These are phyloP conservation scores for Fusarium cicatricum DNA, from an alignment of 2,329 filamentous ascomycete genomes.

Conservation along the genomic window DNA sequence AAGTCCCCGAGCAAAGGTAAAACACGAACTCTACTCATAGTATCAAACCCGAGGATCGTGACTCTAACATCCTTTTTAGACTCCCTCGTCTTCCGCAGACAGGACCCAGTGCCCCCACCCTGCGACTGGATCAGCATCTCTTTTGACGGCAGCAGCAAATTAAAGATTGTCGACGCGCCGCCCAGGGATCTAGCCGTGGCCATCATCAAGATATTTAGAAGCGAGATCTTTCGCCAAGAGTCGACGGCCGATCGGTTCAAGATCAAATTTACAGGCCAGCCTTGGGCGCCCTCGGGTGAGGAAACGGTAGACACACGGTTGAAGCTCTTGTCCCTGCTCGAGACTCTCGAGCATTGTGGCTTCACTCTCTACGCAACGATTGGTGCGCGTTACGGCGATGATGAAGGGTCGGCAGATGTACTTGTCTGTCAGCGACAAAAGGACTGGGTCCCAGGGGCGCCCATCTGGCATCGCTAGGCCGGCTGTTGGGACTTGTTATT, in stretches of 20 bases:
- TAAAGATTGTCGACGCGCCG: conserved; percentile 15
- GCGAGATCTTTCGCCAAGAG: conserved; percentile 12
- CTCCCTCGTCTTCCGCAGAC: conserved; percentile 21
- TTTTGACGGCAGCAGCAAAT: conserved; percentile 19
- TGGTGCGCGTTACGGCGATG: background rate
- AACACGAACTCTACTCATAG: background rate
- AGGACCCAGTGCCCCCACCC: conserved; percentile 7
- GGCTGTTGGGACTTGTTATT: too few species aligned
- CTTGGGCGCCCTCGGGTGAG: background rate
- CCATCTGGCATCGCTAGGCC: conserved; percentile 18
- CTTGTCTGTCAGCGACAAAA: conserved; percentile 20
- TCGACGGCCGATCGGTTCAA: conserved; percentile 1
- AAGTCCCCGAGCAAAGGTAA: conserved; percentile 20
- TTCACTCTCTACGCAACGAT: conserved; percentile 11
- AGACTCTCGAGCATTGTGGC: conserved; percentile 6
- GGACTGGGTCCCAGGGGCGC: conserved; percentile 24
- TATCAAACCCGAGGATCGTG: background rate
- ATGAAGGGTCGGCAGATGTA: conserved; percentile 8
- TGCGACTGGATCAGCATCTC: conserved; percentile 27
- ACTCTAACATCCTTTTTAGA: background rate
- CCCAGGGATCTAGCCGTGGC: conserved; percentile 12
- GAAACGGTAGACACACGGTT: conserved; percentile 7
- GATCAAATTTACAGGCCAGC: conserved; percentile 15
- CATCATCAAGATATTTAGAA: background rate
- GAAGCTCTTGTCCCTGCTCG: conserved; percentile 12